Conservation (phyloP, 352 stramenopile genomes). For the Phytopythium kandeliae region DNA sequence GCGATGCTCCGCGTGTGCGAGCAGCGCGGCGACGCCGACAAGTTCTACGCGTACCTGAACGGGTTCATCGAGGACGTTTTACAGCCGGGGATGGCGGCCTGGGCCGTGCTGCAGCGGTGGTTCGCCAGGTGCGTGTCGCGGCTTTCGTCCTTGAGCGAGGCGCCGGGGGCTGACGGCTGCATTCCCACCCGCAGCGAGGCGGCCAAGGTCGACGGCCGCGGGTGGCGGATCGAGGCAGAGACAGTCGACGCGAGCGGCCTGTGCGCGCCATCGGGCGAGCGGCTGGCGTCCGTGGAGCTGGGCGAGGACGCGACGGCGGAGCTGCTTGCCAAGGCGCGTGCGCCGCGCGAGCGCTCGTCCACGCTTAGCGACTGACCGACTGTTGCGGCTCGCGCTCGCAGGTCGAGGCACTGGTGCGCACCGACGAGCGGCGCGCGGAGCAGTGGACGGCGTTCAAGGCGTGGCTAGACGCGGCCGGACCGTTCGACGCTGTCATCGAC, state of each 20-base stretch:
- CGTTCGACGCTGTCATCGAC: conserved; percentile 95
- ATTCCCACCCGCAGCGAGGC: conserved; percentile 30
- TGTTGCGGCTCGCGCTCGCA: conserved; percentile 19
- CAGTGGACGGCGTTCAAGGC: conserved; percentile 84
- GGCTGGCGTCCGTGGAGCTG: conserved; percentile 67
- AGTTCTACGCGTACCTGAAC: conserved; percentile 54
- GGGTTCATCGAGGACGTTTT: conserved; percentile 57
- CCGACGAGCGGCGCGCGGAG: conserved; percentile 53
- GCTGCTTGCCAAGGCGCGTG: conserved; percentile 59
- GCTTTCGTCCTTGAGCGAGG: no score
- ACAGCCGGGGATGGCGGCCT: conserved; percentile 35
- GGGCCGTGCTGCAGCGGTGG: conserved; percentile 66
- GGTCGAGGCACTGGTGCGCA: conserved; percentile 77
- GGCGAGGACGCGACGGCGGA: conserved; percentile 25
- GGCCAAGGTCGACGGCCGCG: conserved; percentile 41
- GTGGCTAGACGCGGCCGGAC: conserved; percentile 63
- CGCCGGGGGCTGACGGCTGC: neutral
- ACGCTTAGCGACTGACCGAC: no score
- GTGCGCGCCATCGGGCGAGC: conserved; percentile 53
- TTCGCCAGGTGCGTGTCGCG: conserved; percentile 50
- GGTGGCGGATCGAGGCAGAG: conserved; percentile 51
- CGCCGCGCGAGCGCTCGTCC: no score
- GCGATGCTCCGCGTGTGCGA: conserved; percentile 49
- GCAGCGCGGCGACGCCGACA: conserved; percentile 20
- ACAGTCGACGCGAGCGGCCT: conserved; percentile 47